These are phyloP conservation scores for Cladosporium sp. DNA, from an alignment of 2,329 filamentous ascomycete genomes.

Conservation along the genomic window DNA sequence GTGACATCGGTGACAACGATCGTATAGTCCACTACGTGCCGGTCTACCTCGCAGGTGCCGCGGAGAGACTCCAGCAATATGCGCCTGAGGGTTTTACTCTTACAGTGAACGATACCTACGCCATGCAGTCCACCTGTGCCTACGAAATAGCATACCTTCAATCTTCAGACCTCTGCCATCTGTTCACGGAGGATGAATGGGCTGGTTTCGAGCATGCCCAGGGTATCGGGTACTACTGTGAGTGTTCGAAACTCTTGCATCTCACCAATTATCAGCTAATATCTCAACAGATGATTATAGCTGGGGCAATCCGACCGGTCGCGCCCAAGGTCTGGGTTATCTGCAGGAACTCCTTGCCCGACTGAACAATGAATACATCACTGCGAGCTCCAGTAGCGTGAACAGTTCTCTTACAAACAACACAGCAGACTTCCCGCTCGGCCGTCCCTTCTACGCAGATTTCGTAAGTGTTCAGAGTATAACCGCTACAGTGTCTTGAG, in stretches of 20 bases:
- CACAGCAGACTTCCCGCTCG: slow-evolving; percentile 43
- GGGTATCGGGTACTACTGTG: slow-evolving; percentile 48
- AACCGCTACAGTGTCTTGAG: too few species aligned
- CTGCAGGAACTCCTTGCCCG: slow-evolving; percentile 50
- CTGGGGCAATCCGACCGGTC: slow-evolving; percentile 48
- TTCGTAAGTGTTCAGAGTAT: too few species aligned
- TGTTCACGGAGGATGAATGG: slow-evolving; percentile 56
- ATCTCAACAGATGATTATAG: slow-evolving; percentile 26
- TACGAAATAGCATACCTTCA: slow-evolving; percentile 52
- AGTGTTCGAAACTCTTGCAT: slow-evolving; percentile 27
- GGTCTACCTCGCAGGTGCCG: slow-evolving; percentile 44
- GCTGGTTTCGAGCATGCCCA: slow-evolving; percentile 50
- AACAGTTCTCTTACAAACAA: slow-evolving; percentile 49
- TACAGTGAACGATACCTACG: slow-evolving; percentile 48
- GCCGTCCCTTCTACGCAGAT: slow-evolving; percentile 49
- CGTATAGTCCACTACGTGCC: slow-evolving; percentile 43
- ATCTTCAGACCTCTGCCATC: slow-evolving; percentile 48
- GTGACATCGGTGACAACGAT: slow-evolving; percentile 40
- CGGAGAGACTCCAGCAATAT: slow-evolving; percentile 44
- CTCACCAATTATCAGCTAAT: background rate
- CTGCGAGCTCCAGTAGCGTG: slow-evolving; percentile 47
- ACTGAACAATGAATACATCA: slow-evolving; percentile 45
- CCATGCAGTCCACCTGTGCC: slow-evolving; percentile 48
- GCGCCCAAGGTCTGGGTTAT: slow-evolving; percentile 52
- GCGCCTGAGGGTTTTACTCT: slow-evolving; percentile 47